These are phyloP conservation scores for Cyclostephanos tholiformis DNA, from an alignment of 108 stramenopile species.

Conservation along the genomic window DNA sequence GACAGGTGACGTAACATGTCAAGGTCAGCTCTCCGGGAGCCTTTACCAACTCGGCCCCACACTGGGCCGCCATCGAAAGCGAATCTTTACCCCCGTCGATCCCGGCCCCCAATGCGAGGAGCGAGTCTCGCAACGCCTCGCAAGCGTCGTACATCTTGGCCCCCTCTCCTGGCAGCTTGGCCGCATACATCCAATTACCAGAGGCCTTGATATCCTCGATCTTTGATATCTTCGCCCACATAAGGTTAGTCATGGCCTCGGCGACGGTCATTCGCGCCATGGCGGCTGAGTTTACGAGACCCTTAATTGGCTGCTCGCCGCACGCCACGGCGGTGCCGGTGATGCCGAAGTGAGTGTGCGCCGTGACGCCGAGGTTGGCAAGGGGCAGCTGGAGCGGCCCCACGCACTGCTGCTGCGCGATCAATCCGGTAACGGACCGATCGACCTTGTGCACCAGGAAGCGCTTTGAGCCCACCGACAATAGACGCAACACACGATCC, in stretches of 20 bases:
- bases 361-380: slow-evolving; percentile 94
- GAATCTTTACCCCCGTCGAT: slow-evolving; percentile 99
- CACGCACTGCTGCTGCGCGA: slow-evolving; percentile 99
- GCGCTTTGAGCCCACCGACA: slow-evolving; percentile 97
- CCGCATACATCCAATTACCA: slow-evolving; percentile 99
- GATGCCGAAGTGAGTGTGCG: slow-evolving; percentile 91
- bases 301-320: slow-evolving; percentile 99
- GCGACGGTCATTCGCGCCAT: slow-evolving; percentile 98
- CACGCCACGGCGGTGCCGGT: slow-evolving; percentile 96
- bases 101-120: slow-evolving; percentile 89
- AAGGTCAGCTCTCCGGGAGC: slow-evolving; percentile 96
- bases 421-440: slow-evolving; percentile 97
- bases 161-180: slow-evolving; percentile 97
- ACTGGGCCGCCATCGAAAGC: slow-evolving; percentile 97
- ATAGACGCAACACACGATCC: slow-evolving; percentile 91
- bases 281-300: slow-evolving; percentile 89
- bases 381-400: slow-evolving; percentile 98
- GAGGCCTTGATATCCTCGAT: slow-evolving; percentile 95
- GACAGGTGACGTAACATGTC: slow-evolving; percentile 95
- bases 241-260: slow-evolving; percentile 98
- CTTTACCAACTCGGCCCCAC: slow-evolving; percentile 94
- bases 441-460: slow-evolving; percentile 99
- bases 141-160: slow-evolving; percentile 99
- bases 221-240: slow-evolving; percentile 94
- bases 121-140: slow-evolving; percentile 88